phyloP scores from a whole-genome alignment of 345 rosid genomes.

The Limnanthes douglasii region DNA sequence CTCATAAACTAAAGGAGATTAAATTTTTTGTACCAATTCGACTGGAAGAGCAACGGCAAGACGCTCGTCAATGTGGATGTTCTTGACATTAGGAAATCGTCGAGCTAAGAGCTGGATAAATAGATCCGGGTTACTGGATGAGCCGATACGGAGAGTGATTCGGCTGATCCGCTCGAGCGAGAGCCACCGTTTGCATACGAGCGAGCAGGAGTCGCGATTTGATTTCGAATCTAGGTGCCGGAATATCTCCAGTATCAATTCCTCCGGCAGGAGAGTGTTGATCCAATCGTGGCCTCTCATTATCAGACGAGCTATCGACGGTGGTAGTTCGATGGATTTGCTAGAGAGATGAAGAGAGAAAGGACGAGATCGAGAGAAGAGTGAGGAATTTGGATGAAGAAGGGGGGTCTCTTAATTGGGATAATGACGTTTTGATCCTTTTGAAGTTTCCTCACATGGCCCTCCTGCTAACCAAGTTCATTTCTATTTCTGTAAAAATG shows the following conservation, averaged over 20 bases:
- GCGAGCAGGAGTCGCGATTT: constrained; percentile 68
- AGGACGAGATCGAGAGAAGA: background rate
- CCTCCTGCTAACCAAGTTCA: too few species aligned
- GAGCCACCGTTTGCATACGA: constrained; percentile 89
- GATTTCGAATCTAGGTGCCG: constrained; percentile 46
- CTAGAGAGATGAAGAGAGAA: background rate
- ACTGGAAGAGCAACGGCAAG: constrained; percentile 35
- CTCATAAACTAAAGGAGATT: background rate
- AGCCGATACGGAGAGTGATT: constrained; percentile 72
- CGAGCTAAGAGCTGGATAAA: constrained; percentile 46
- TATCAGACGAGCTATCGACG: too few species aligned
- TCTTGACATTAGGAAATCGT: constrained; percentile 50
- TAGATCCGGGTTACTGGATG: constrained; percentile 54
- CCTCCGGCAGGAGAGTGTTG: constrained; percentile 63
- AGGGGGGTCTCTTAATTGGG: too few species aligned
- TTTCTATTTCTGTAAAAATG: too few species aligned
- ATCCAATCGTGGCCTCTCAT: constrained; percentile 75
- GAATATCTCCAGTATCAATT: constrained; percentile 63
- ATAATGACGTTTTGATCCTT: too few species aligned
- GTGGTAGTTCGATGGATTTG: background rate
- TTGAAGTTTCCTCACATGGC: too few species aligned
- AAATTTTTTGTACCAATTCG: constrained; percentile 22
- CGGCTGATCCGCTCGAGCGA: constrained; percentile 66
- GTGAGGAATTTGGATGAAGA: too few species aligned
- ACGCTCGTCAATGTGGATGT: constrained; percentile 64